Base-by-base conservation (phyloP, 2,329 filamentous ascomycete genomes). In the Diaporthe aspalathi region DNA sequence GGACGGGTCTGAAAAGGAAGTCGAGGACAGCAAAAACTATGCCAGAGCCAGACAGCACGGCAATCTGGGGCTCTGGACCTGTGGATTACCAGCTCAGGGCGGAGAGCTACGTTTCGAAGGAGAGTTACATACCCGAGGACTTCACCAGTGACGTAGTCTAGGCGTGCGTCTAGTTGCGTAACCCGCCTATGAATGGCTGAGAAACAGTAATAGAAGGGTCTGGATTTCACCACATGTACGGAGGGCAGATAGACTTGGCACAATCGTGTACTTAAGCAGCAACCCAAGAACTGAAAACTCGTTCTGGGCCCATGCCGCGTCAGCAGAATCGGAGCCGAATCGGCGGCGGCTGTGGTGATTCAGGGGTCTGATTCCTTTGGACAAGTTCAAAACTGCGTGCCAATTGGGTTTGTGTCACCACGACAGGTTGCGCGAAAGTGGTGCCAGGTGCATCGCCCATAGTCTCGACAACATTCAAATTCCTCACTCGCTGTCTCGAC, bases 311-410 rank as follows among this genome's bases (percentile, higher is more conserved):
- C 27, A 38, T 35, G 60, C 40, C 60, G 43, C 60, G 43, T 49
- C 60, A 63, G 60, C 60, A 22, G 4, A 14, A 4, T 63, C 60
- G 60, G 60, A 24, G 27, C 60, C 60, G 60, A 24, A 16, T 63
- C 60, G 60, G 60, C 60, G 27, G 60, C 60, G 27, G 45, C 6
- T 20, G 2, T 12, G 11, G 22, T 40, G 8, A 14, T 22, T 29
- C 60, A 63, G 60, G 60, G 60, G 60, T 35, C 20, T 32, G 27
- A 38, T 49, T 63, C 60, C 60, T 35, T 22, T 24, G n/a, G 35
- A 20, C 52, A 32, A 22, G 17, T 35, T 27, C 24, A 29, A 49
- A 35, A 35, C 45, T 49, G 60, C 60, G 16, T 29, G n/a, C 12
- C 43, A 7, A 11, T 27, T 3, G 20, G 27, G 27, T 47, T 35